phyloP scores from a whole-genome alignment of 495 filamentous ascomycete species.

The Venustampulla echinocandica region DNA sequence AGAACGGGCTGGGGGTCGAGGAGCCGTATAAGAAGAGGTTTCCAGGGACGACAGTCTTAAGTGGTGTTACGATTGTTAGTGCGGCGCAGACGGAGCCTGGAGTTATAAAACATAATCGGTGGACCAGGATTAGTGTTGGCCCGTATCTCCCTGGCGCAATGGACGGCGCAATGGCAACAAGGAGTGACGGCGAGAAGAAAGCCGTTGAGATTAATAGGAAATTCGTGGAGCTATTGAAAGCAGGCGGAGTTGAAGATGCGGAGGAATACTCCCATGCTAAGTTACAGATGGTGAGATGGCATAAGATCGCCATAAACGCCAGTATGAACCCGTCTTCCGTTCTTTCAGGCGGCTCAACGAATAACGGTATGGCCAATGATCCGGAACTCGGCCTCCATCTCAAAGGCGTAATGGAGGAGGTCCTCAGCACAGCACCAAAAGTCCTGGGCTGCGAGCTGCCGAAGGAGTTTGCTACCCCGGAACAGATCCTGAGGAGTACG shows the following conservation, averaged over 20 bases:
- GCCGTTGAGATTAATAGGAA: conserved; percentile 18
- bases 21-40: conserved; percentile 41
- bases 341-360: conserved; percentile 44
- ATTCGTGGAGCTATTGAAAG: conserved; percentile 31
- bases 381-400: conserved; percentile 39
- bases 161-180: conserved; percentile 21
- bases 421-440: conserved; percentile 42
- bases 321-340: conserved; percentile 56
- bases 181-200: conserved; percentile 16
- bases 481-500: conserved; percentile 44
- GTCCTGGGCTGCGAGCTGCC: conserved; percentile 39
- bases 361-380: conserved; percentile 45
- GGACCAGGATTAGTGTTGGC: conserved; percentile 51
- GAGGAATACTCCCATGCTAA: conserved; percentile 39
- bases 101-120: conserved; percentile 48
- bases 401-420: conserved; percentile 48
- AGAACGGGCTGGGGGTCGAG: conserved; percentile 60
- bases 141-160: conserved; percentile 37
- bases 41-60: conserved; percentile 43
- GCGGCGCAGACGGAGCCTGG: conserved; percentile 34
- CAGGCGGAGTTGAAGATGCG: conserved; percentile 45
- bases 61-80: conserved; percentile 42
- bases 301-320: conserved; percentile 58
- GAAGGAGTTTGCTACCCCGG: conserved; percentile 39
- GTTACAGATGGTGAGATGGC: conserved; percentile 52